Base-by-base conservation (phyloP, 345 rosid genomes). In the Abelmoschus esculentus region DNA sequence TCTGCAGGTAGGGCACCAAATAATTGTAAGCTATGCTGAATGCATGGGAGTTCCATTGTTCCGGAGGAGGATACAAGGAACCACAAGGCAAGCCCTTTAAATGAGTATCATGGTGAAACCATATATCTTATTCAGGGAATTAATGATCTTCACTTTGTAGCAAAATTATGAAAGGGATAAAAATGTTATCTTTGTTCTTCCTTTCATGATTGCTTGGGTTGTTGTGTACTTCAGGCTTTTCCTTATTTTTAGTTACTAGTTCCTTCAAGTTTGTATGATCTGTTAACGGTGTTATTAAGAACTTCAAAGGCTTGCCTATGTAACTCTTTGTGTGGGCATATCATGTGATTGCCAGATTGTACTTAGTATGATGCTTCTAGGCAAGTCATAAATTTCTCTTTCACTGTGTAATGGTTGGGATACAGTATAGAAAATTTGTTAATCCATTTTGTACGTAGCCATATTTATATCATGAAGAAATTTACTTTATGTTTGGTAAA, bases 1-100 rank as follows among this genome's bases (percentile, higher is more conserved):
- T 7, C 62, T 46, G 28, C 75, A 95, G 96, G 98, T 95, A 34
- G 99, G 98, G 49, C 99, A 95, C 76, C 97, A 92, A 75, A 90
- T 95, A 73, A 70, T 96, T 73, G 93, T 80, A 67, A 77, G 95
- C 47, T 96, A 90, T 61, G 97, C 96, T 1, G 88, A 90, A 74
- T 96, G 98, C 72, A 92, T 90, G 90, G 90, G 92, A 54, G 71
- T 96, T 75, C 96, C 99, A 10, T 77, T 96, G 80, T 90, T 90
- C 61, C 74, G 97, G 58, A 84, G 92, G 79, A 77, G 89, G 70
- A 96, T 90, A 74, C 78, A 71, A 78, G 99, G 99, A 77, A 87
- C 92, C 71, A 80, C 89, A 3, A 89, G 92, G 99, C 86, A 82
- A 88, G 86, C 69, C 42, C 47, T 56, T 76, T 77, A 71, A 67